Percentiles rank a stretch among this genome's conserved stretches.
phyloP scores from a whole-genome alignment of 495 filamentous ascomycete genomes.

The Penicillium manginii region DNA sequence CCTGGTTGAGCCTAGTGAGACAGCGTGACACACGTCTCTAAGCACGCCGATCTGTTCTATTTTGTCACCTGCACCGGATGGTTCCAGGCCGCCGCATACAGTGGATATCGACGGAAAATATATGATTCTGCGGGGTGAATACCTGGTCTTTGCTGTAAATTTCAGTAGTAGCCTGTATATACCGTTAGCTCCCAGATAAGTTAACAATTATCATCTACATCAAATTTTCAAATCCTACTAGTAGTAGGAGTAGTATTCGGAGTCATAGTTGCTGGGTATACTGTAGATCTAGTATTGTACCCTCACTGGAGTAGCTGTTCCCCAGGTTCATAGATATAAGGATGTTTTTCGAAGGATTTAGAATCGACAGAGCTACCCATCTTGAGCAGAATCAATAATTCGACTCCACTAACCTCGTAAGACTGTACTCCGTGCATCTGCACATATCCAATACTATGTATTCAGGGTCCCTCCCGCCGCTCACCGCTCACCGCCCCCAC shows the following conservation, averaged over 20 bases:
- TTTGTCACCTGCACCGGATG: slow-evolving; percentile 2
- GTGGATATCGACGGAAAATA: slow-evolving; percentile 3
- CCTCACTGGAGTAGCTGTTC: too few species aligned
- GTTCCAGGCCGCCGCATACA: slow-evolving; percentile 9
- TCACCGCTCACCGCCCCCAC: background rate
- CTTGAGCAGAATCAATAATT: background rate
- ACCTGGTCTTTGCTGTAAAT: background rate
- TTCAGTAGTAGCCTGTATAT: slow-evolving; percentile 3
- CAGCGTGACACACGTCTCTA: background rate
- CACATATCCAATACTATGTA: too few species aligned
- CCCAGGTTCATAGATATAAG: too few species aligned
- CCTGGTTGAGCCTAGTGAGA: slow-evolving; percentile 24
- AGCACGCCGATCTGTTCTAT: slow-evolving; percentile 17
- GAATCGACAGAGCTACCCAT: too few species aligned
- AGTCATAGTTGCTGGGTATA: too few species aligned
- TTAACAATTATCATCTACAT: background rate
- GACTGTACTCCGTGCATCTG: too few species aligned
- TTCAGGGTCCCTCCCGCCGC: background rate
- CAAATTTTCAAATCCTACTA: background rate
- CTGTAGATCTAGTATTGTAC: background rate
- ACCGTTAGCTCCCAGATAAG: background rate
- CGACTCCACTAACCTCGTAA: background rate
- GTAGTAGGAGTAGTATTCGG: background rate
- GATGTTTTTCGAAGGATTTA: too few species aligned
- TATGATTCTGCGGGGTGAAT: slow-evolving; percentile 2